These are phyloP conservation scores for Hypomyces rosellus DNA, from an alignment of 2,329 filamentous ascomycete genomes.

Conservation along the genomic window DNA sequence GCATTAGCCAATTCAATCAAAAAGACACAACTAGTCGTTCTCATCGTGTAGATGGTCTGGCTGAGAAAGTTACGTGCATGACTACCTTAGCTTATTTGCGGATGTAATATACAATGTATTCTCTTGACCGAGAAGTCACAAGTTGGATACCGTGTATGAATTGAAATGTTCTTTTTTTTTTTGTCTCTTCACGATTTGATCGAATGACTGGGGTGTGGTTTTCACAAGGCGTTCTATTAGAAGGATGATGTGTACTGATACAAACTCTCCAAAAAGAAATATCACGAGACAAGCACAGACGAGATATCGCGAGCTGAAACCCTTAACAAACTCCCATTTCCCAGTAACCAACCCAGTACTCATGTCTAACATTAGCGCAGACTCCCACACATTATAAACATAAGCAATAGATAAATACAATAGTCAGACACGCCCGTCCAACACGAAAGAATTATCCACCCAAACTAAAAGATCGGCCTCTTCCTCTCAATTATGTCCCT, in stretches of 20 bases:
- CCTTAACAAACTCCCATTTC: not conserved
- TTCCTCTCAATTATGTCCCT: slow-evolving; percentile 37
- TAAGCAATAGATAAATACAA: slow-evolving; percentile 7
- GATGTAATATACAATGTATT: slow-evolving; percentile 8
- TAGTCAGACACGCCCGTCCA: slow-evolving; percentile 2
- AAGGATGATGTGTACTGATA: no score
- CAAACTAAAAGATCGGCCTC: slow-evolving; percentile 31
- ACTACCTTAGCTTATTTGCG: slow-evolving; percentile 3
- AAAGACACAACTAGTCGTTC: slow-evolving; percentile 21
- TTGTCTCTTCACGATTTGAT: no score
- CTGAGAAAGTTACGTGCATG: slow-evolving; percentile 10
- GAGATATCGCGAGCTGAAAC: no score
- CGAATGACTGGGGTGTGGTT: no score
- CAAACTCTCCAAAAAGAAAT: no score
- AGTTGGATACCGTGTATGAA: not conserved
- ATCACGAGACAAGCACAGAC: no score
- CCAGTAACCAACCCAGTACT: not conserved
- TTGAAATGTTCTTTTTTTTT: no score
- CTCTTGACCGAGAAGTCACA: not conserved
- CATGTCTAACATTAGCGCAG: not conserved
- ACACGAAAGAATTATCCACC: not conserved
- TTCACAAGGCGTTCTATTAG: no score
- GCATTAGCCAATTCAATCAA: slow-evolving; percentile 50
- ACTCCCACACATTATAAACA: slow-evolving; percentile 9
- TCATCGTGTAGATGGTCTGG: slow-evolving; percentile 5